These are phyloP conservation scores for Pyrenochaeta sp. DNA, from an alignment of 2,329 filamentous ascomycete species.

Conservation along the genomic window DNA sequence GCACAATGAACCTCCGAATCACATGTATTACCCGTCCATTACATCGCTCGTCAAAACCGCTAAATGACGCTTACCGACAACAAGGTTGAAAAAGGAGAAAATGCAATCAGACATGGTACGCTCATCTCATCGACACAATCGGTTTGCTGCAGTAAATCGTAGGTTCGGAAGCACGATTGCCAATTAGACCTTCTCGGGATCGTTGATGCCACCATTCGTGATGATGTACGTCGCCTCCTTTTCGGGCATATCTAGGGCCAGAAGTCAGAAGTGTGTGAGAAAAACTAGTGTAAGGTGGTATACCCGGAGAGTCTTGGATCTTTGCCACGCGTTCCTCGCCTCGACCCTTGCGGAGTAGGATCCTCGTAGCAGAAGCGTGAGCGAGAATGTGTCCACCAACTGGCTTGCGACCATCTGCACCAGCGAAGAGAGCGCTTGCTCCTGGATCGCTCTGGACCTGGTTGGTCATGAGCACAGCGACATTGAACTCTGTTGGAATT, in stretches of 20 bases:
- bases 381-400: slow-evolving; percentile 74
- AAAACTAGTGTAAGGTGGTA: slow-evolving; percentile 13
- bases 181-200: slow-evolving; percentile 67
- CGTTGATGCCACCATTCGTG: slow-evolving; percentile 73
- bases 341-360: slow-evolving; percentile 72
- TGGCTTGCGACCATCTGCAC: slow-evolving; percentile 73
- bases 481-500: slow-evolving; percentile 66
- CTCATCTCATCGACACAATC: neutral
- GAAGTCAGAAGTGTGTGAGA: slow-evolving; percentile 25
- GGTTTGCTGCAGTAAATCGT: neutral
- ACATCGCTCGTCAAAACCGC: neutral
- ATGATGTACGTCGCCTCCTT: slow-evolving; percentile 75
- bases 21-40: neutral
- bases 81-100: neutral
- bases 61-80: neutral
- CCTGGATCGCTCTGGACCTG: slow-evolving; percentile 77
- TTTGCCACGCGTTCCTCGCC: slow-evolving; percentile 76
- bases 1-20: neutral
- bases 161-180: no score
- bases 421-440: slow-evolving; percentile 71
- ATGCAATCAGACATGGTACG: neutral
- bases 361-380: slow-evolving; percentile 72
- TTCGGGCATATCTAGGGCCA: slow-evolving; percentile 68
- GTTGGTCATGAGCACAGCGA: slow-evolving; percentile 67
- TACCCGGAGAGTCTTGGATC: slow-evolving; percentile 72